These are phyloP conservation scores for Nidularia sp. DNA, from an alignment of 768 basidiomycete species.

Conservation along the genomic window DNA sequence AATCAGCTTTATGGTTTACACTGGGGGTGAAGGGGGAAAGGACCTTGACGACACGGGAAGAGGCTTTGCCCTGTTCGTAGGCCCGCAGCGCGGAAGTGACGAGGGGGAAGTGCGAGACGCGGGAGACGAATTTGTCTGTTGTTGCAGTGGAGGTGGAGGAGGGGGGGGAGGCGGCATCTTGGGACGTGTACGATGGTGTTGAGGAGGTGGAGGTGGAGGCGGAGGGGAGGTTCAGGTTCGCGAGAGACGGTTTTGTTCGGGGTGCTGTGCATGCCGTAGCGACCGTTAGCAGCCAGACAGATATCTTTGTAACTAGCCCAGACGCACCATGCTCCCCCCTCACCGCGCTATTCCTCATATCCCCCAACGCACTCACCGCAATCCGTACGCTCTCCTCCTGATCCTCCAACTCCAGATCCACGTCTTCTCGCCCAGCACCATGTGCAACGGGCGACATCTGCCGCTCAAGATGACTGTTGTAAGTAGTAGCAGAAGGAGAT, in stretches of 20 bases:
- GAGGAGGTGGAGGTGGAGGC: background rate
- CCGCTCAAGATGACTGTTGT: no score
- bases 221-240: background rate
- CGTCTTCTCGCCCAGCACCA: no score
- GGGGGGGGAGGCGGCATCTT: background rate
- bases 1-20: background rate
- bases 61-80: background rate
- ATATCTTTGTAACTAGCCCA: no score
- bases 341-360: background rate
- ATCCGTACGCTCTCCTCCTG: background rate
- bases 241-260: background rate
- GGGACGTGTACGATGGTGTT: no score
- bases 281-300: no score
- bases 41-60: background rate
- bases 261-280: no score
- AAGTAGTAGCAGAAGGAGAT: no score
- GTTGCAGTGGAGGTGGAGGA: background rate
- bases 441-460: no score
- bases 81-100: background rate
- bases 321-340: no score
- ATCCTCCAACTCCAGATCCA: background rate
- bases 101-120: background rate
- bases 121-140: background rate
- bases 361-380: background rate
- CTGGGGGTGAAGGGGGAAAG: background rate